Evolutionary conservation across 768 basidiomycete genomes (phyloP).

Genomic region (Pulveroboletus frians): DNA sequence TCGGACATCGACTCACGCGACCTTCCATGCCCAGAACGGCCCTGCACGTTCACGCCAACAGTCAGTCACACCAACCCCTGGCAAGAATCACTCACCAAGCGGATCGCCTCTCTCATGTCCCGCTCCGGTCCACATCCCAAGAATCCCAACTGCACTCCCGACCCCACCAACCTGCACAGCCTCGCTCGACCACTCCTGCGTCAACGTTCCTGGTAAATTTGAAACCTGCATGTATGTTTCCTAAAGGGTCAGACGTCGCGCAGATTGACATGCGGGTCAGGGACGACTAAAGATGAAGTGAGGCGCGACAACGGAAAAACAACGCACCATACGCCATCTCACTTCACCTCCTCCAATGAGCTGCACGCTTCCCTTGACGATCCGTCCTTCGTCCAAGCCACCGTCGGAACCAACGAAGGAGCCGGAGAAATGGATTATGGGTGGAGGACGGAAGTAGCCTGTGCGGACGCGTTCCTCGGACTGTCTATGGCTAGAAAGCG

Average conservation of each 20-base stretch:
- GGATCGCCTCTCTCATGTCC: conserved; percentile 41
- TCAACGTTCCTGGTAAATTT: conserved; percentile 25
- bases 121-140: conserved; percentile 55
- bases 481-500: conserved; percentile 4
- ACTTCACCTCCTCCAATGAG: conserved; percentile 47
- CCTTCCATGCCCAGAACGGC: conserved; percentile 43
- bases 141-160: conserved; percentile 47
- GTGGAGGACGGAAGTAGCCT: conserved; percentile 32
- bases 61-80: neutral
- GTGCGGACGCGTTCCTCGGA: conserved; percentile 12
- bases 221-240: conserved; percentile 30
- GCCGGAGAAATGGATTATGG: conserved; percentile 49
- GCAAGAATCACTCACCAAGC: conserved; percentile 32
- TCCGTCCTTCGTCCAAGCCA: conserved; percentile 30
- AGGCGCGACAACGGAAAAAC: neutral
- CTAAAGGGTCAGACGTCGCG: conserved; percentile 6
- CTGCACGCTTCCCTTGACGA: conserved; percentile 40
- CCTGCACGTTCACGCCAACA: conserved; percentile 20
- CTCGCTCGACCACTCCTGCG: conserved; percentile 49
- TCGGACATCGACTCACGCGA: conserved; percentile 20
- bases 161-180: conserved; percentile 53
- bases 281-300: neutral
- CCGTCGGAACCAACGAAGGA: conserved; percentile 37
- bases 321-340: conserved; percentile 47
- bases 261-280: neutral